Percentiles rank a stretch among this genome's conserved stretches.
These are phyloP conservation scores for Insectozyma bohioensis DNA, from an alignment of 1,139 yeast genomes.

Conservation along the genomic window DNA sequence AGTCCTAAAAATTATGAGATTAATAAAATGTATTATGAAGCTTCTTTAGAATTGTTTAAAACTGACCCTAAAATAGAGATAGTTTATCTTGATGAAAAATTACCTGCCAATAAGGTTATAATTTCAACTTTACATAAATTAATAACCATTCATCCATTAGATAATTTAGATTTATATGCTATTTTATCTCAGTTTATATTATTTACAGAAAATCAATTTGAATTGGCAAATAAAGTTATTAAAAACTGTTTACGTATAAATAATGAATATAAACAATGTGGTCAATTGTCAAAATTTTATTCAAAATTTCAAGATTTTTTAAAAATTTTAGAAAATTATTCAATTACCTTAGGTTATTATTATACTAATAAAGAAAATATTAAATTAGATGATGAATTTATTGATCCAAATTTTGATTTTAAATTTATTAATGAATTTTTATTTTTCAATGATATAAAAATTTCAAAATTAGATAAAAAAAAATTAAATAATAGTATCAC, in stretches of 20 bases:
- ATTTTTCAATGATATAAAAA: conserved; percentile 26
- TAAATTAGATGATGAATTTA: conserved; percentile 16
- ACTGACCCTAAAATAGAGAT: conserved; percentile 12
- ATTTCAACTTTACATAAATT: conserved; percentile 27
- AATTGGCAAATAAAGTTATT: conserved; percentile 47
- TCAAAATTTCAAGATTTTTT: conserved; percentile 33
- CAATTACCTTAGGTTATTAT: conserved; percentile 36
- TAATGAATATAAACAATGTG: conserved; percentile 62
- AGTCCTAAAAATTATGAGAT: conserved; percentile 24
- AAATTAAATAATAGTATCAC: conserved; percentile 24
- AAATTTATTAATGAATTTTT: conserved; percentile 23
- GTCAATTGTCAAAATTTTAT: conserved; percentile 46
- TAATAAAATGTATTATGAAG: conserved; percentile 23
- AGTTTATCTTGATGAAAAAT: conserved; percentile 12
- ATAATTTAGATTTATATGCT: conserved; percentile 30
- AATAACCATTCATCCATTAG: conserved; percentile 30
- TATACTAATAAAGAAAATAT: conserved; percentile 22
- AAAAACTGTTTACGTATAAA: conserved; percentile 67
- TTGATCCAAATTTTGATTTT: conserved; percentile 26
- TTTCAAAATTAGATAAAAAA: conserved; percentile 32
- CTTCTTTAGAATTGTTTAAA: conserved; percentile 18
- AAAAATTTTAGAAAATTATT: conserved; percentile 43
- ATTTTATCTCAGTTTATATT: conserved; percentile 43
- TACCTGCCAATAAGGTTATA: conserved; percentile 20
- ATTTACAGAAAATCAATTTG: conserved; percentile 52